These are phyloP conservation scores for Cubamyces lactineus DNA, from an alignment of 768 basidiomycete genomes.

Conservation along the genomic window DNA sequence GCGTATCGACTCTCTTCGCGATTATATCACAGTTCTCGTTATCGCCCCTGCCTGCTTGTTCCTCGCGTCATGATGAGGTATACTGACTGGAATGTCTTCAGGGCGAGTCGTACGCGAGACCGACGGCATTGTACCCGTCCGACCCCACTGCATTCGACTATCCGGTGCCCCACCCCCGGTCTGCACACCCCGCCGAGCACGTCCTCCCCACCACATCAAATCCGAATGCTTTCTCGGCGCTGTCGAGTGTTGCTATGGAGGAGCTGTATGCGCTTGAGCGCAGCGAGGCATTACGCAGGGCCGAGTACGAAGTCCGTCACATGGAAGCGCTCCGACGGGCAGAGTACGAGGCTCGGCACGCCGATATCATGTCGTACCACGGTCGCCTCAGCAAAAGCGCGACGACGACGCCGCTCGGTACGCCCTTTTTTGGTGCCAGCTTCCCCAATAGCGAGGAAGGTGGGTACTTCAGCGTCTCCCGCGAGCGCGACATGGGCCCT, in stretches of 20 bases:
- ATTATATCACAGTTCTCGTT: background rate
- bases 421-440: conserved; percentile 40
- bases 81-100: conserved; percentile 25
- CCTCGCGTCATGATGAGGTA: conserved; percentile 24
- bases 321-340: conserved; percentile 60
- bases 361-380: conserved; percentile 44
- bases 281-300: conserved; percentile 79
- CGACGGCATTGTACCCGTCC: conserved; percentile 37
- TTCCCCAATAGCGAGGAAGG: conserved; percentile 41
- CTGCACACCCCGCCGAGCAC: conserved; percentile 16
- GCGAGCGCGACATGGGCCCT: conserved; percentile 42
- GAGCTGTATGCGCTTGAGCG: conserved; percentile 90
- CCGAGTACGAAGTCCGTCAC: conserved; percentile 80
- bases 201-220: conserved; percentile 31
- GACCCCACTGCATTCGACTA: conserved; percentile 33
- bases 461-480: conserved; percentile 42
- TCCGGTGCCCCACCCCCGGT: conserved; percentile 22
- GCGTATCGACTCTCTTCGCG: conserved; percentile 32
- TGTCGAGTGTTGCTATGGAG: conserved; percentile 81
- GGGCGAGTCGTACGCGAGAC: conserved; percentile 44
- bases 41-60: conserved; percentile 3
- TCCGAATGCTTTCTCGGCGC: conserved; percentile 61
- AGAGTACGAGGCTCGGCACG: conserved; percentile 58
- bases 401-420: conserved; percentile 64
- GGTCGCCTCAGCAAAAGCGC: conserved; percentile 59